phyloP scores from a whole-genome alignment of 169 alveolate genomes.

The Besnoitia besnoiti region DNA sequence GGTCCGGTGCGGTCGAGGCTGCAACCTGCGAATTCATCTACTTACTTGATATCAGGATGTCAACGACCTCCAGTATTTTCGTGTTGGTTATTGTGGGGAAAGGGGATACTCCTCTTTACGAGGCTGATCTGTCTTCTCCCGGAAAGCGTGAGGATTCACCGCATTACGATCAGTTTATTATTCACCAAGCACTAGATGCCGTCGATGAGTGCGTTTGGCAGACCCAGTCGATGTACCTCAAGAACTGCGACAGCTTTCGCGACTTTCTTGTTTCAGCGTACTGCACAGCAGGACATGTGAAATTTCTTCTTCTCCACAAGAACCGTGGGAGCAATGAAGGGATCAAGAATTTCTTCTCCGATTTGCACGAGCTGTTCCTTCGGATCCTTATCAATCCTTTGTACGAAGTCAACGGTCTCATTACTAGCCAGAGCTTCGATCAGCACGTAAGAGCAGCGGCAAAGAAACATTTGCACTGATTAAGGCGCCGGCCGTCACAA shows the following conservation, averaged over 20 bases:
- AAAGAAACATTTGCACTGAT: constrained; percentile 48
- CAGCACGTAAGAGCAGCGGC: constrained; percentile 66
- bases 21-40: too few species aligned
- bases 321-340: constrained; percentile 73
- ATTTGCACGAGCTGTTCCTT: constrained; percentile 84
- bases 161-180: constrained; percentile 86
- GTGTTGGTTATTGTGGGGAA: constrained; percentile 89
- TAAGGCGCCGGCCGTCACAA: not conserved
- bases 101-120: constrained; percentile 87
- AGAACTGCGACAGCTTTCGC: constrained; percentile 85
- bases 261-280: constrained; percentile 87
- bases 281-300: constrained; percentile 84
- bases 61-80: constrained; percentile 63
- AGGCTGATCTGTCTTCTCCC: constrained; percentile 86
- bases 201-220: constrained; percentile 85
- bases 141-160: constrained; percentile 87
- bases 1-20: too few species aligned
- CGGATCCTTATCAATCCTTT: constrained; percentile 73
- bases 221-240: constrained; percentile 79
- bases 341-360: constrained; percentile 81
- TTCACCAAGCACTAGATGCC: constrained; percentile 88
- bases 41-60: not conserved
- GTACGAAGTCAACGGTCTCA: constrained; percentile 64
- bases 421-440: constrained; percentile 65
- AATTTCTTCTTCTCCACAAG: constrained; percentile 82